Evolutionary conservation across 768 basidiomycete genomes (phyloP).

Genomic region (Pleurotus salmoneostramineus): DNA sequence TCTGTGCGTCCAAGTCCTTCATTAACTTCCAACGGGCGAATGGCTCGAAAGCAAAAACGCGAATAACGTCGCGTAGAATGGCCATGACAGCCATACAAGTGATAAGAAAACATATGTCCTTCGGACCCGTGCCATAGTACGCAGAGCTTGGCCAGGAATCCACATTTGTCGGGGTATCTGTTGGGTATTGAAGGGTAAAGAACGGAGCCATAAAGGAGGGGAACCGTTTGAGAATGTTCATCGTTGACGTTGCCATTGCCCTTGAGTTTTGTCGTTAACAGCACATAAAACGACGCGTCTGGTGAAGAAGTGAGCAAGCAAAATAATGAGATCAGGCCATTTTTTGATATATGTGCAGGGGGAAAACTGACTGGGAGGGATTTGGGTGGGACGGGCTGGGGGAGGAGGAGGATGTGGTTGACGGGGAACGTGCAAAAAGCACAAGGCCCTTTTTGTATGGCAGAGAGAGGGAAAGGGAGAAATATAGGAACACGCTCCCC

Average conservation of each 20-base stretch:
- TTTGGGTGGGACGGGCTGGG: not conserved
- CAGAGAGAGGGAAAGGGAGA: not conserved
- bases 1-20: conserved; percentile 38
- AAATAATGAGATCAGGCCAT: not conserved
- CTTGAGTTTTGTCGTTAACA: not conserved
- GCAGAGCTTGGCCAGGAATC: conserved; percentile 71
- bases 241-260: not conserved
- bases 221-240: conserved; percentile 30
- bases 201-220: conserved; percentile 61
- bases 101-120: conserved; percentile 77
- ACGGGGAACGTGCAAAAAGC: not conserved
- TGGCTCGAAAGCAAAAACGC: conserved; percentile 74
- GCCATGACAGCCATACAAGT: conserved; percentile 87
- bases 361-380: not conserved
- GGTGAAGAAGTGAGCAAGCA: not conserved
- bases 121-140: conserved; percentile 70
- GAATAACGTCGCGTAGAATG: conserved; percentile 73
- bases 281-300: not conserved
- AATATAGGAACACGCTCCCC: not conserved
- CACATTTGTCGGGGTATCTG: conserved; percentile 44
- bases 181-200: conserved; percentile 70
- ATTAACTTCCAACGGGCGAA: conserved; percentile 76
- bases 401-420: not conserved
- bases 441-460: not conserved
- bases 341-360: not conserved